phyloP scores from a whole-genome alignment of 352 stramenopile species.

The Globisporangium viniferum region DNA sequence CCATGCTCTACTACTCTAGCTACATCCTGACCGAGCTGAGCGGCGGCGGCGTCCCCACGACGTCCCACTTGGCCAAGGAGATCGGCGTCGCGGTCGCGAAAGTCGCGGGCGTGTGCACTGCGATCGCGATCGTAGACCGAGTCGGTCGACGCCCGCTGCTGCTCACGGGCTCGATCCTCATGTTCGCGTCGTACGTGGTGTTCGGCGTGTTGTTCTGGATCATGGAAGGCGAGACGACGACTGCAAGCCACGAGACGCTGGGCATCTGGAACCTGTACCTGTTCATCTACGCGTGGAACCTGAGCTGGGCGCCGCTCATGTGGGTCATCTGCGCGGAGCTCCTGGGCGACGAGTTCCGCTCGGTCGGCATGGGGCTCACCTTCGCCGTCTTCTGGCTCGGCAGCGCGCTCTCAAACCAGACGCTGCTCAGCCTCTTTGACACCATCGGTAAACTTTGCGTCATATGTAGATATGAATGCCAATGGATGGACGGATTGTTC shows the following conservation, averaged over 20 bases:
- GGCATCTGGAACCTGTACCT: slow-evolving; percentile 63
- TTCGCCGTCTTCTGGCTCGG: slow-evolving; percentile 74
- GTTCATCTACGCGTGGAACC: slow-evolving; percentile 75
- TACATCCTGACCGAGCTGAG: slow-evolving; percentile 60
- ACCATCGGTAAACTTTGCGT: slow-evolving; percentile 30
- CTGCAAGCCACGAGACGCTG: slow-evolving; percentile 27
- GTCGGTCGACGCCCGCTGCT: slow-evolving; percentile 60
- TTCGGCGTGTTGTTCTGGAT: slow-evolving; percentile 57
- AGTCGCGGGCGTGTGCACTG: slow-evolving; percentile 53
- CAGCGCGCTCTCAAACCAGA: slow-evolving; percentile 68
- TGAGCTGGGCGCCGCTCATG: slow-evolving; percentile 76
- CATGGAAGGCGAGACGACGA: slow-evolving; percentile 12
- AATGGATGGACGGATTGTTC: not conserved
- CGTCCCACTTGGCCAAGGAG: slow-evolving; percentile 44
- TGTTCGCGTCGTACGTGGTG: slow-evolving; percentile 45
- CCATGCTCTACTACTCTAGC: slow-evolving; percentile 81
- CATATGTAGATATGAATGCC: not conserved
- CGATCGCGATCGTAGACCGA: slow-evolving; percentile 48
- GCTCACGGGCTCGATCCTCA: slow-evolving; percentile 49
- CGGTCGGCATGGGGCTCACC: slow-evolving; percentile 64
- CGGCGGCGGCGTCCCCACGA: not conserved
- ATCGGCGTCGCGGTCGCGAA: slow-evolving; percentile 64
- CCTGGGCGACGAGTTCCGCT: slow-evolving; percentile 65
- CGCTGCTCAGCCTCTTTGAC: slow-evolving; percentile 55
- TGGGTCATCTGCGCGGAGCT: slow-evolving; percentile 71